Conservation (phyloP, 1,139 yeast genomes). For the Pichia inconspicua region DNA sequence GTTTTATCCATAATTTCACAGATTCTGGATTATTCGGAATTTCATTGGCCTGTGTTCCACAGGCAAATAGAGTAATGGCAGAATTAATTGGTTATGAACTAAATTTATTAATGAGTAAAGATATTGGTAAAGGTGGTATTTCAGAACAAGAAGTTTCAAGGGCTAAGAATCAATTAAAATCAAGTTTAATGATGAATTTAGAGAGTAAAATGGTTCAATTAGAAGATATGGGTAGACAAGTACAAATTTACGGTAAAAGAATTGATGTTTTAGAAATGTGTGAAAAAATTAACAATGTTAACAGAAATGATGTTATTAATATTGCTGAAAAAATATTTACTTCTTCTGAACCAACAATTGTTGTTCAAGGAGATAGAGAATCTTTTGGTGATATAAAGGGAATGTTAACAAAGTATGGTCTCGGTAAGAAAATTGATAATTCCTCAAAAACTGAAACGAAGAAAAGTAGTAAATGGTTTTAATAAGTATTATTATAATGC, state of each 20-base stretch:
- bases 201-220: conserved; percentile 87
- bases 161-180: conserved; percentile 85
- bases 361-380: conserved; percentile 82
- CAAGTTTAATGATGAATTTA: conserved; percentile 86
- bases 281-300: conserved; percentile 57
- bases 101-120: conserved; percentile 48
- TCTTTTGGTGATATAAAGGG: conserved; percentile 76
- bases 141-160: conserved; percentile 68
- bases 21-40: conserved; percentile 92
- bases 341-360: conserved; percentile 74
- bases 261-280: conserved; percentile 85
- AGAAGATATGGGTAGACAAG: conserved; percentile 93
- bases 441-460: neutral
- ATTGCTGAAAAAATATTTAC: conserved; percentile 76
- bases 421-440: conserved; percentile 37
- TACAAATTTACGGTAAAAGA: conserved; percentile 73
- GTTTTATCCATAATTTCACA: conserved; percentile 84
- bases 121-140: conserved; percentile 52
- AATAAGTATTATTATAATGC: neutral
- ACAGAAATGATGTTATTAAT: conserved; percentile 57
- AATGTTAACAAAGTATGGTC: conserved; percentile 61
- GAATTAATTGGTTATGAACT: conserved; percentile 77
- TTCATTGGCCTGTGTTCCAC: conserved; percentile 75
- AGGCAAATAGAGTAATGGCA: conserved; percentile 76
- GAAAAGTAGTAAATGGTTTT: conserved; percentile 16